Evolutionary conservation across 2,329 filamentous ascomycete species (phyloP).

Genomic region (Pseudopithomyces chartarum): DNA sequence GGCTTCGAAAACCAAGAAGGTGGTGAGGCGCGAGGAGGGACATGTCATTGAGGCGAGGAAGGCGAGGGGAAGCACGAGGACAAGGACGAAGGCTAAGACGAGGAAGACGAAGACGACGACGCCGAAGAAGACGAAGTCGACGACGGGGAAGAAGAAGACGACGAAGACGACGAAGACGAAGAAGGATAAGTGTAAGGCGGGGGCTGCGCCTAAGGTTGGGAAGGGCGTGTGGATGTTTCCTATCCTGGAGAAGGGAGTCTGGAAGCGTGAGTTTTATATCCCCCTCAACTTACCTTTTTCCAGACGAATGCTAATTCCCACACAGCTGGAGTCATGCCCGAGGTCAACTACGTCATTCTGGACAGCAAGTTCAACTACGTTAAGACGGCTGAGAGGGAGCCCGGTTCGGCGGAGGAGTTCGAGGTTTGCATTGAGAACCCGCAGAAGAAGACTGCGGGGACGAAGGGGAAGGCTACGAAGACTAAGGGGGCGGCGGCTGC

Average conservation of each 20-base stretch:
- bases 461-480: background rate
- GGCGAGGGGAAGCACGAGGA: background rate
- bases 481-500: background rate
- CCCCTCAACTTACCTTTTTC: background rate
- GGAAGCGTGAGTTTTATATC: constrained; percentile 3
- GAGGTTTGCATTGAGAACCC: background rate
- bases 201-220: background rate
- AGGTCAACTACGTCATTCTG: constrained; percentile 5
- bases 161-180: background rate
- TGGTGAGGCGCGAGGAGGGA: background rate
- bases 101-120: background rate
- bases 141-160: background rate
- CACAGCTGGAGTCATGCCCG: background rate
- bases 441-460: background rate
- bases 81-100: background rate
- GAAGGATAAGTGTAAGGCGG: background rate
- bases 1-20: background rate
- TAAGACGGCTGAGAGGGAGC: constrained; percentile 3
- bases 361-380: constrained; percentile 8
- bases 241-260: constrained; percentile 3
- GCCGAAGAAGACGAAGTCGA: background rate
- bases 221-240: constrained; percentile 7
- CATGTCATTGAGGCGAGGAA: background rate
- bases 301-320: no score
- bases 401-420: background rate